Evolutionary conservation across 1,284 basidiomycete genomes (phyloP).

Genomic region (Malassezia equina): DNA sequence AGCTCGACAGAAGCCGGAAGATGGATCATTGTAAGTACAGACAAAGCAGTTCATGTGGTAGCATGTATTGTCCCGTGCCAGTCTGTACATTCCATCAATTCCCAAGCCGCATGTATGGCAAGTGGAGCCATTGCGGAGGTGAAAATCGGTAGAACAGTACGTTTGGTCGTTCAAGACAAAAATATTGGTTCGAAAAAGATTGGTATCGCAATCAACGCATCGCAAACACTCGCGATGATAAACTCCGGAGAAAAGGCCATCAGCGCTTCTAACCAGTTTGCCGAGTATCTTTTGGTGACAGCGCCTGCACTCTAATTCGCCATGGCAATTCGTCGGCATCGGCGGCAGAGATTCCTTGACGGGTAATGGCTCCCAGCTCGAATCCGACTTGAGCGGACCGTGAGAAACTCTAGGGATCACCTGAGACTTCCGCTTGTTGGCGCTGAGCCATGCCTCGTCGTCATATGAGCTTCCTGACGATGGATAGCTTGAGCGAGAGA

Average conservation of each 20-base stretch:
- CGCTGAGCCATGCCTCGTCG: background rate
- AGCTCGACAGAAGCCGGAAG: background rate
- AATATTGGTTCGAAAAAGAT: background rate
- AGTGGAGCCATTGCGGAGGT: background rate
- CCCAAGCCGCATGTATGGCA: conserved; percentile 4
- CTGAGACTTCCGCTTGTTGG: background rate
- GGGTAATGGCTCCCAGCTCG: background rate
- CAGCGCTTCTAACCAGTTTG: background rate
- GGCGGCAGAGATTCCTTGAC: background rate
- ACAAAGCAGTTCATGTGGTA: conserved; percentile 7
- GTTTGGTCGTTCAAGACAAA: conserved; percentile 8
- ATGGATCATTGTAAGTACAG: background rate
- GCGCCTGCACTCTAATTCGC: background rate
- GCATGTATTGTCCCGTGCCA: background rate
- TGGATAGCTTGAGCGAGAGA: background rate
- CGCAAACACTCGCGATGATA: conserved; percentile 13
- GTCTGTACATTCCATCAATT: conserved; percentile 5
- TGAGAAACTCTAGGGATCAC: background rate
- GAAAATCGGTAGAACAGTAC: conserved; percentile 8
- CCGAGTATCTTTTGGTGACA: background rate
- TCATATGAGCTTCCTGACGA: background rate
- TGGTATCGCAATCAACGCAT: conserved; percentile 1
- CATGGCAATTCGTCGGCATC: background rate
- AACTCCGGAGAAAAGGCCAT: conserved; percentile 1
- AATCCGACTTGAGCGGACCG: background rate